phyloP scores from a whole-genome alignment of 495 filamentous ascomycete genomes.

The Lophium mytilinum region DNA sequence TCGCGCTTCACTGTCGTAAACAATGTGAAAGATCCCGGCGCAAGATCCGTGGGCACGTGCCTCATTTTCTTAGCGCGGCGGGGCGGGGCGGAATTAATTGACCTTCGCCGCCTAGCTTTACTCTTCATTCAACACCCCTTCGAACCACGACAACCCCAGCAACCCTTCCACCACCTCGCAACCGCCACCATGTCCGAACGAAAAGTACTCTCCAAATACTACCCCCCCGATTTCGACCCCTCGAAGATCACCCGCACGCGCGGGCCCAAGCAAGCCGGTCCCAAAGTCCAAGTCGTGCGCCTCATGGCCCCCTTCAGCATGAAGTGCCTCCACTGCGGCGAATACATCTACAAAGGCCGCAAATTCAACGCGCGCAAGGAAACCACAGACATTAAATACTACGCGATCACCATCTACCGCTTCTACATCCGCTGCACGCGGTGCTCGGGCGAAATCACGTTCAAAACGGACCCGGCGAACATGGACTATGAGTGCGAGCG shows the following conservation, averaged over 20 bases:
- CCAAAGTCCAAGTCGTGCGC: slow-evolving; percentile 82
- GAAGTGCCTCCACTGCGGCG: slow-evolving; percentile 84
- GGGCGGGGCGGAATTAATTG: background rate
- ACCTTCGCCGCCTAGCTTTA: background rate
- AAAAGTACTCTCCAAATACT: slow-evolving; percentile 69
- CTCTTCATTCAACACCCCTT: background rate
- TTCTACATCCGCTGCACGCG: slow-evolving; percentile 95
- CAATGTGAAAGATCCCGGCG: background rate
- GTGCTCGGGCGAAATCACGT: slow-evolving; percentile 84
- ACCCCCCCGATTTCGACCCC: slow-evolving; percentile 96
- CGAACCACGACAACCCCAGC: too few relatives aligned
- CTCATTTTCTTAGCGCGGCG: background rate
- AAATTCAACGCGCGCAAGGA: slow-evolving; percentile 98
- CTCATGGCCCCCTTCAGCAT: slow-evolving; percentile 96
- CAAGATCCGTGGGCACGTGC: background rate
- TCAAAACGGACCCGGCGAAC: slow-evolving; percentile 89
- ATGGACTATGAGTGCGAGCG: slow-evolving; percentile 85
- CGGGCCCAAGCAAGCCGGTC: slow-evolving; percentile 61
- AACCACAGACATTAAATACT: slow-evolving; percentile 85
- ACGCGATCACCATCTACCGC: slow-evolving; percentile 78
- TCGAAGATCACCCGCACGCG: slow-evolving; percentile 65
- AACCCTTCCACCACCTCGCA: background rate
- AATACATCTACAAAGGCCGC: slow-evolving; percentile 93
- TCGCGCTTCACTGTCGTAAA: background rate
- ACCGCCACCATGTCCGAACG: slow-evolving; percentile 72